Conservation (phyloP, 116 monocot species). For the Phalaenopsis hybrid region DNA sequence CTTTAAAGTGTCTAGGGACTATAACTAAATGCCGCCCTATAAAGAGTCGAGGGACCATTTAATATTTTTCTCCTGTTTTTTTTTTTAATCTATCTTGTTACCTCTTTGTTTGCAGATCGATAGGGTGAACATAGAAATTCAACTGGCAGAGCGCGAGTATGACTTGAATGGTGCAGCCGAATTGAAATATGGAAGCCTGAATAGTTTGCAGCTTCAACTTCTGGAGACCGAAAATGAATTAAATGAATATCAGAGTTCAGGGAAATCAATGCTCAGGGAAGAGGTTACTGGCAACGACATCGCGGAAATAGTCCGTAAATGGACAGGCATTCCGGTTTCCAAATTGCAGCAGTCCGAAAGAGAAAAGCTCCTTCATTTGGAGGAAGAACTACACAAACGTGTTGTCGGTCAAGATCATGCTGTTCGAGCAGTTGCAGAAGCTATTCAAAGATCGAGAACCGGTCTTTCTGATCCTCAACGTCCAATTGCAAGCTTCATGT, state of each 20-base stretch:
- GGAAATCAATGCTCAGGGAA: conserved; percentile 95
- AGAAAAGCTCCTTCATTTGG: conserved; percentile 81
- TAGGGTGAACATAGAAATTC: conserved; percentile 95
- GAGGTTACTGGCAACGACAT: conserved; percentile 91
- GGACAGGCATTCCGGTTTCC: conserved; percentile 97
- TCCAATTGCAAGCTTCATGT: conserved; percentile 99
- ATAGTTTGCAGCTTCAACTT: conserved; percentile 82
- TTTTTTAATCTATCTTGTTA: not conserved
- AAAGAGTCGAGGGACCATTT: too few relatives aligned
- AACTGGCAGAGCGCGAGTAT: conserved; percentile 94
- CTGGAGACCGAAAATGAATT: conserved; percentile 79
- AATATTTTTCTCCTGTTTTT: not conserved
- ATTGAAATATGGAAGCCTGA: conserved; percentile 92
- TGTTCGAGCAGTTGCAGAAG: conserved; percentile 77
- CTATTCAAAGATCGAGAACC: conserved; percentile 28
- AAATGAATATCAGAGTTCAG: conserved; percentile 76
- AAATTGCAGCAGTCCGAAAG: conserved; percentile 93
- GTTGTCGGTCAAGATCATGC: conserved; percentile 96
- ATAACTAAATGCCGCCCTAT: too few relatives aligned
- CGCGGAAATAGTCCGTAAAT: conserved; percentile 96
- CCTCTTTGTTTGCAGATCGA: not conserved
- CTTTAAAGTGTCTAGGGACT: too few relatives aligned
- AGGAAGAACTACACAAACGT: conserved; percentile 92
- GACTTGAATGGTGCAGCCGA: conserved; percentile 95
- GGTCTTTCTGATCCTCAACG: conserved; percentile 94